Conservation (phyloP, 805 yeast genomes). For the Sungouiella blattae region DNA sequence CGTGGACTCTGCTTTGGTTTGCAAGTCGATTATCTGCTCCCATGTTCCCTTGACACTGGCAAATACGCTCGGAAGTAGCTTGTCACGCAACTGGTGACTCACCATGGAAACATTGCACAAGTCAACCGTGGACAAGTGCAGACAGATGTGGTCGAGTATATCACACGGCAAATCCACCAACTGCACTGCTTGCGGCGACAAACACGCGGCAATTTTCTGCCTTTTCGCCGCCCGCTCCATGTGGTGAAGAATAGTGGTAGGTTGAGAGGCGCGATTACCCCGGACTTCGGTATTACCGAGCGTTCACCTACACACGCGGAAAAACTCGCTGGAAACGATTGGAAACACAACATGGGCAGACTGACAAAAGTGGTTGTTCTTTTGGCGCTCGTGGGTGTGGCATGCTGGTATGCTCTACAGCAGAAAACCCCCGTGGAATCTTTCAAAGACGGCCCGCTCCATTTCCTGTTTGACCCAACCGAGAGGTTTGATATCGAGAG, state of each 20-base stretch:
- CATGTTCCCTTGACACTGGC: constrained; percentile 23
- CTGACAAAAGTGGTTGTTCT: neutral
- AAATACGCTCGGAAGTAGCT: constrained; percentile 18
- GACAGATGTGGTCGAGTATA: constrained; percentile 10
- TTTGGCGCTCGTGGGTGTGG: neutral
- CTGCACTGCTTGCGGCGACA: too few species aligned
- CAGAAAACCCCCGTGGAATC: neutral
- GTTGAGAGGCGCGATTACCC: too few species aligned
- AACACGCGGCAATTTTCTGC: too few species aligned
- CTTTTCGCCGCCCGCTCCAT: too few species aligned
- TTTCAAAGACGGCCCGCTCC: neutral
- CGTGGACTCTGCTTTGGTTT: neutral
- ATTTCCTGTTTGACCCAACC: constrained; percentile 12
- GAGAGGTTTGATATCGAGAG: constrained; percentile 12
- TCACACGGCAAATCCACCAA: constrained; percentile 13
- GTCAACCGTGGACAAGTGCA: constrained; percentile 6
- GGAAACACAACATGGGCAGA: neutral
- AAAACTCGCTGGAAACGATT: too few species aligned
- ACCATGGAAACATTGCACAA: constrained; percentile 9
- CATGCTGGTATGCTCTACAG: neutral
- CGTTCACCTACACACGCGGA: too few species aligned
- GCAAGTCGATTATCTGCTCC: constrained; percentile 17
- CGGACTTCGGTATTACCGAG: neutral
- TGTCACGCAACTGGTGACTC: constrained; percentile 15
- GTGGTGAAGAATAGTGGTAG: too few species aligned